Percentiles rank a stretch among this genome's conserved stretches.
These are phyloP conservation scores for Asclepias syriaca DNA, from an alignment of 257 asterid genomes.

Conservation along the genomic window DNA sequence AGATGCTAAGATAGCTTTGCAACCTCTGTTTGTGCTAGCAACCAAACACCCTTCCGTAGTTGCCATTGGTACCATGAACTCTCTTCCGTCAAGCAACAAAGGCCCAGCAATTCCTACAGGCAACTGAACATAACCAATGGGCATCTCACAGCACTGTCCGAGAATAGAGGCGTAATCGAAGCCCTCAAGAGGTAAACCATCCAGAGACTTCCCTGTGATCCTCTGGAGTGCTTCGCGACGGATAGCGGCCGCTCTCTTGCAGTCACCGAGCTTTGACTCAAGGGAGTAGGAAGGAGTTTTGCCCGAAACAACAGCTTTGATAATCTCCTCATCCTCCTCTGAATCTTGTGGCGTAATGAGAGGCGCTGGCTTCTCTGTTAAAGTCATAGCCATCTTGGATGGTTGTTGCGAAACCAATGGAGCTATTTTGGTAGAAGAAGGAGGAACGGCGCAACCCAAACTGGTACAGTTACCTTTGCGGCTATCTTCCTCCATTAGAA, in stretches of 20 bases:
- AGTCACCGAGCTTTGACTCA: constrained; percentile 49
- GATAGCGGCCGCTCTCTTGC: constrained; percentile 40
- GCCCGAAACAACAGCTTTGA: constrained; percentile 34
- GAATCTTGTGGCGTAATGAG: constrained; percentile 18
- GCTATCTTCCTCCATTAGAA: constrained; percentile 27
- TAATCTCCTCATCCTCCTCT: constrained; percentile 39
- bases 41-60: constrained; percentile 60
- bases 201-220: constrained; percentile 42
- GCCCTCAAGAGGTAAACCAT: constrained; percentile 52
- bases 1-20: constrained; percentile 44
- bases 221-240: constrained; percentile 52
- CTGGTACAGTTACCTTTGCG: constrained; percentile 24
- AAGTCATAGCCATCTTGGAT: constrained; percentile 7
- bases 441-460: constrained; percentile 26
- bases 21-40: constrained; percentile 63
- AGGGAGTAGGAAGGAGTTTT: constrained; percentile 41
- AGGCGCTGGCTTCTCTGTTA: constrained; percentile 15
- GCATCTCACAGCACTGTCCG: constrained; percentile 72
- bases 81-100: constrained; percentile 47
- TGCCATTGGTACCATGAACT: constrained; percentile 56
- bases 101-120: constrained; percentile 68
- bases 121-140: constrained; percentile 56
- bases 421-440: constrained; percentile 6
- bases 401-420: constrained; percentile 21
- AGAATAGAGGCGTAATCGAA: constrained; percentile 48